A percentile compares a stretch with the other conserved stretches of the same genome.
Conservation (phyloP, 495 filamentous ascomycete genomes). For the Mytilinidion resinicola region DNA sequence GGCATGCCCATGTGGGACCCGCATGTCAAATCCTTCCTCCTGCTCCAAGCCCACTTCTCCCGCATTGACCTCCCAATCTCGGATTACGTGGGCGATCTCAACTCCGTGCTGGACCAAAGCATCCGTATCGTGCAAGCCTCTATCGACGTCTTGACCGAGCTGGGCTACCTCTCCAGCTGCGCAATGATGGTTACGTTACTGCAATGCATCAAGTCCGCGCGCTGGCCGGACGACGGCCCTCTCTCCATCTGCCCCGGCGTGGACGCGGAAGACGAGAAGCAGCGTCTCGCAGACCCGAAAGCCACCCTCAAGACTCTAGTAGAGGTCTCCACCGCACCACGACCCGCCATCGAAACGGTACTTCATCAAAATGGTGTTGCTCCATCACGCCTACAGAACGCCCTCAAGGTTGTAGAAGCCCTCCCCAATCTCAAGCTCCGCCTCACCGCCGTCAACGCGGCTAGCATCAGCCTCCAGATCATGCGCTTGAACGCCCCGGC, state of each 20-base stretch:
- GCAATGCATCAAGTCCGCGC: slow-evolving; percentile 83
- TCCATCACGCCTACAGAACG: slow-evolving; percentile 26
- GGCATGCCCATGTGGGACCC: slow-evolving; percentile 95
- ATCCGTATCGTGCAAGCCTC: slow-evolving; percentile 91
- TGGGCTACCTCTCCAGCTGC: slow-evolving; percentile 69
- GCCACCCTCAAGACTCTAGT: slow-evolving; percentile 34
- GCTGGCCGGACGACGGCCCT: slow-evolving; percentile 80
- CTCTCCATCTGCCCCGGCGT: slow-evolving; percentile 80
- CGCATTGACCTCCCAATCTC: slow-evolving; percentile 88
- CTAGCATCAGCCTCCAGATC: slow-evolving; percentile 56
- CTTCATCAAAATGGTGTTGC: slow-evolving; percentile 30
- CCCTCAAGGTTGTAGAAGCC: slow-evolving; percentile 52
- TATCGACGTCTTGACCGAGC: slow-evolving; percentile 90
- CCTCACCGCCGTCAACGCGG: slow-evolving; percentile 52
- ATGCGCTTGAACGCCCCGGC: slow-evolving; percentile 53
- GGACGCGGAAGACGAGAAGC: slow-evolving; percentile 40
- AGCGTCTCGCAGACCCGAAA: slow-evolving; percentile 33
- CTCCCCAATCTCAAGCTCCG: slow-evolving; percentile 66
- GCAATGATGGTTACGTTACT: slow-evolving; percentile 77
- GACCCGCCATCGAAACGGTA: slow-evolving; percentile 27
- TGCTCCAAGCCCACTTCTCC: slow-evolving; percentile 92
- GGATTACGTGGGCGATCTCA: slow-evolving; percentile 95
- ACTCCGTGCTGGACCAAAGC: slow-evolving; percentile 74
- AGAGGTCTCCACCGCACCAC: slow-evolving; percentile 42
- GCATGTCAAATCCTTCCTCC: slow-evolving; percentile 91